Evolutionary conservation across 2,329 filamentous ascomycete genomes (phyloP), one percentile per base, ranked within the genome.

Genomic region (Fusarium penzigii): DNA sequence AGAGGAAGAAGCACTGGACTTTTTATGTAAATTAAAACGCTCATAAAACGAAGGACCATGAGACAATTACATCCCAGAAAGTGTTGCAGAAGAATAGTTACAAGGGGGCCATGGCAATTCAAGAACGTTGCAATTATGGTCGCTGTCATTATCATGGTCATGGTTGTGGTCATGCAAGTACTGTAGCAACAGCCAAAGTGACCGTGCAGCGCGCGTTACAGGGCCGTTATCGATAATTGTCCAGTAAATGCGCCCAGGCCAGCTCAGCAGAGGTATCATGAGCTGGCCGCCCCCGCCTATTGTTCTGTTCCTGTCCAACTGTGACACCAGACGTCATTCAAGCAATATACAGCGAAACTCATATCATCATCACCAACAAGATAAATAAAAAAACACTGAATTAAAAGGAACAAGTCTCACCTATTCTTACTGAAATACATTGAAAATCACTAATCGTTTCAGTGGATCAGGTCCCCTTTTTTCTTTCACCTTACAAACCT

Each of bases 151-250:
- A 5, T 25, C 7, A 25, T 25, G 20, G 20, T 25, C 20, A 25
- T 25, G 20, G 20, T 25, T 25, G 20, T 25, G 20, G 20, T 25
- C 20, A 25, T 25, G 20, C 20, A 25, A 25, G 20, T 25, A 25
- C 20, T 25, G 20, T 25, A 25, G 32, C 32, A 12, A 36, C 32
- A 6, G 32, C 32, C 10, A 36, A 36, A 36, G 32, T 48, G 48
- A 45, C 40, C 42, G 39, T 36, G 13, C 32, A 36, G 32, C 32
- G 7, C 4, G 32, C 32, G 29, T 45, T 45, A 40, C 17, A 40
- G 42, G 17, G 13, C 42, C 46, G 48, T 46, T 61, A 64, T 66
- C 57, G 63, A 65, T 66, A 51, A 62, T 66, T 66, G 64, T 62
- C 63, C 53, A 56, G 64, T 62, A 59, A 65, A 61, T 60, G 45